Evolutionary conservation across 148 eudicot genomes (phyloP), one percentile per base, ranked within the genome.

Genomic region (Vaccinium darrowii): DNA sequence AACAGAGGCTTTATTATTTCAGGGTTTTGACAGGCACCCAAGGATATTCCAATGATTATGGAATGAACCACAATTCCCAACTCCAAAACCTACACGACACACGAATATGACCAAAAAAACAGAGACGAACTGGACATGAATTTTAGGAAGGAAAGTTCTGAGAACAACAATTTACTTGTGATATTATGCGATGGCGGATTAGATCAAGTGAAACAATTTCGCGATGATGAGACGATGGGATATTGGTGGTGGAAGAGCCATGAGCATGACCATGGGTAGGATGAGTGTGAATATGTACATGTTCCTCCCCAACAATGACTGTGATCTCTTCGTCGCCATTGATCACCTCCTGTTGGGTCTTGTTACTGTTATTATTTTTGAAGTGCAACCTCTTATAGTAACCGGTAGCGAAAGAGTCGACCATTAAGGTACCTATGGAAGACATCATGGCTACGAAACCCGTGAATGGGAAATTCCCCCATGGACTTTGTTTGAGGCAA

Each of bases 41-140:
- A 56, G 15, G 98, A 85, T 39, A 96, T 85, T 15, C 98, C 98
- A 30, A 94, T 96, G 8, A 96, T 91, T 39, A 95, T 91, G 8
- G 98, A 95, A 81, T 95, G 98, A 14, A 95, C 98, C 85, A 94
- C 86, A 73, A 95, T 92, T 82, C 98, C 98, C 83, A 95, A 21
- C 83, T 95, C 98, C 88, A 95, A 74, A 49, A 95, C 98, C 98
- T 95, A 67, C 62, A 39, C 2, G 62, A 53, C 18, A 73, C 1
- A n/a, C 25, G 49, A n/a, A 23, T 27, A 75, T 57, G 63, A 63
- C 71, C 27, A 36, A 63, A 63, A 63, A 18, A 65, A 23, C 69
- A 65, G 72, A 65, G 72, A 65, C 0, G 72, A 23, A 23, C 23
- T n/a, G 11, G 72, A 9, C 72, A 23, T 65, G 14, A 23, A 12